Evolutionary conservation across 2,329 filamentous ascomycete species (phyloP).

Genomic region (Talaromyces islandicus): DNA sequence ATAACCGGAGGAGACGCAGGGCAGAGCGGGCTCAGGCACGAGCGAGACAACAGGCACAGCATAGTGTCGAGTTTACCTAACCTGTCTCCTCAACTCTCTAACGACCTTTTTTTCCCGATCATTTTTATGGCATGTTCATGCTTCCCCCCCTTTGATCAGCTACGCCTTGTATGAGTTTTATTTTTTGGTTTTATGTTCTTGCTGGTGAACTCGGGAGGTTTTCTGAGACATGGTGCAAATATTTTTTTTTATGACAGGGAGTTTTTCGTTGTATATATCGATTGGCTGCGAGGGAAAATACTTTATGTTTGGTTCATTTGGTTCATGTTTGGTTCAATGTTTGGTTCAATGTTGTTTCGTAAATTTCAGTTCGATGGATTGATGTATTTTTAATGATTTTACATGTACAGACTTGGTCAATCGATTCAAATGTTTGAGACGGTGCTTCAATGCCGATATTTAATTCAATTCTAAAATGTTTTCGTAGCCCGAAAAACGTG

Average conservation of each 20-base stretch:
- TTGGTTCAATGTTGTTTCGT: background rate
- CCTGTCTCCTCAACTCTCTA: background rate
- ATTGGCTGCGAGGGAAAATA: background rate
- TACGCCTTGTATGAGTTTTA: background rate
- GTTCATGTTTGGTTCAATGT: no score
- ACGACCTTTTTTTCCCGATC: background rate
- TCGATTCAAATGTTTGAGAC: no score
- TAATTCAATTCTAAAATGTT: no score
- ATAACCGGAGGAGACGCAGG: constrained; percentile 47
- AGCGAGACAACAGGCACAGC: constrained; percentile 37
- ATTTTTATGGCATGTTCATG: background rate
- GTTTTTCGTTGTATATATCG: constrained; percentile 1
- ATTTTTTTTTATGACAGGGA: background rate
- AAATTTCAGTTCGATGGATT: background rate
- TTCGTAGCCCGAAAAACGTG: no score
- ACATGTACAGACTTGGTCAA: background rate
- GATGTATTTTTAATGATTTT: background rate
- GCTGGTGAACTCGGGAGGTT: background rate
- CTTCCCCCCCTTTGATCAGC: background rate
- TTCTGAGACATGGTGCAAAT: background rate
- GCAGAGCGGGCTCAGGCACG: constrained; percentile 45
- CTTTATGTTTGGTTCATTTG: background rate
- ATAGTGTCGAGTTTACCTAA: constrained; percentile 46
- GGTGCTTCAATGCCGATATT: background rate
- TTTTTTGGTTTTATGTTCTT: background rate